Base-by-base conservation (phyloP, 345 rosid species). In the Eutrema yunnanense region DNA sequence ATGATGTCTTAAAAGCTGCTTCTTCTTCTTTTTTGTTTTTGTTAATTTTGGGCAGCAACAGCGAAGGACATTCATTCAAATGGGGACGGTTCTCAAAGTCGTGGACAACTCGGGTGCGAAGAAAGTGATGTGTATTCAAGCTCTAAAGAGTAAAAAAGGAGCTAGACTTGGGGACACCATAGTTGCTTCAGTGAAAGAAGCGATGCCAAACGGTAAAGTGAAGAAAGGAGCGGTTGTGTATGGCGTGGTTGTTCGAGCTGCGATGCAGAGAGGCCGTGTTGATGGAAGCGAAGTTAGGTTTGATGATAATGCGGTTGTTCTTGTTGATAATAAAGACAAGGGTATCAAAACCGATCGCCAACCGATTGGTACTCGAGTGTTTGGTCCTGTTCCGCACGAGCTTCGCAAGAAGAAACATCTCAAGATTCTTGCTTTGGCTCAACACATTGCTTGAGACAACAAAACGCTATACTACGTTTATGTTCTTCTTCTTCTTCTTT, bases 361-460 rank as follows among this genome's bases (percentile, higher is more conserved):
- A 63, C 97, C 94, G 1, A 81, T 82, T 36, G 94, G 97, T 71
- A 95, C 90, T 5, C 69, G 98, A 43, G 97, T 95, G 44, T 87
- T 86, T 56, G 96, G 98, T 53, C 96, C 96, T 8, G 94, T 90
- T n/a, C 96, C 99, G 0, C 91, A 96, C 4, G 98, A 92, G 84
- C 87, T 90, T n/a, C 87, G 98, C 76, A 82, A 86, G 88, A 89
- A 86, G 70, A 87, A 82, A 70, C 96, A 90, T 73, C 88, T 88
- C 78, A 92, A 88, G 81, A 90, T 92, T 67, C 88, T 96, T 69
- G 82, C 96, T 38, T 68, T 92, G 74, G 98, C 99, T 9, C 72
- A 82, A 81, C 92, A 92, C 82, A 82, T 92, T 76, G 96, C 92
- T n/a, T 86, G 82, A 90, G 75, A 46, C 13, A 0, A 52, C 36